Percentiles rank a stretch among this genome's conserved stretches.
Conservation (phyloP, 208 protist genomes). For the Strigomonas galati region DNA sequence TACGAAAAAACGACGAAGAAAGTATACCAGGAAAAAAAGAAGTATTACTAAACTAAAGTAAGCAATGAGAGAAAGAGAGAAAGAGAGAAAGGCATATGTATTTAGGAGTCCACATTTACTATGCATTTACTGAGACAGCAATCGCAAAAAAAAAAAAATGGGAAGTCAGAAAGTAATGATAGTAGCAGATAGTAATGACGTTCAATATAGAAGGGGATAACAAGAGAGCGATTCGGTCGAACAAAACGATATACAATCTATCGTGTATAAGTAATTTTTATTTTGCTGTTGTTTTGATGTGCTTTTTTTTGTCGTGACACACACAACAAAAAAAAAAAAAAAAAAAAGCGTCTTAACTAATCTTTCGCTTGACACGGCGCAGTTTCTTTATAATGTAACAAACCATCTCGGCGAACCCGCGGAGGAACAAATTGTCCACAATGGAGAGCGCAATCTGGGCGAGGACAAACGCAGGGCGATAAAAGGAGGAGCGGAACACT, state of each 20-base stretch:
- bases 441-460: constrained; percentile 38
- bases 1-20: constrained; percentile 3
- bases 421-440: constrained; percentile 22
- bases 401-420: constrained; percentile 9
- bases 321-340: constrained; percentile 5
- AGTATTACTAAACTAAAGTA: constrained; percentile 4
- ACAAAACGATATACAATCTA: too few species aligned
- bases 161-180: too few species aligned
- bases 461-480: constrained; percentile 33
- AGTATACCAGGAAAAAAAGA: constrained; percentile 11
- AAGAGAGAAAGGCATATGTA: not conserved
- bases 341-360: not conserved
- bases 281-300: not conserved
- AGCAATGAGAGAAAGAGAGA: constrained; percentile 5
- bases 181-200: too few species aligned
- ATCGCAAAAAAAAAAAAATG: too few species aligned
- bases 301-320: not conserved
- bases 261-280: too few species aligned
- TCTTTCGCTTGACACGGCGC: constrained; percentile 11
- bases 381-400: not conserved
- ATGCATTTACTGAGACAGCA: too few species aligned
- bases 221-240: too few species aligned
- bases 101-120: too few species aligned
- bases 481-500: constrained; percentile 24
- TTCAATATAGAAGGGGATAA: too few species aligned